Conservation (phyloP, 768 basidiomycete genomes). For the Tricholomella constricta region DNA sequence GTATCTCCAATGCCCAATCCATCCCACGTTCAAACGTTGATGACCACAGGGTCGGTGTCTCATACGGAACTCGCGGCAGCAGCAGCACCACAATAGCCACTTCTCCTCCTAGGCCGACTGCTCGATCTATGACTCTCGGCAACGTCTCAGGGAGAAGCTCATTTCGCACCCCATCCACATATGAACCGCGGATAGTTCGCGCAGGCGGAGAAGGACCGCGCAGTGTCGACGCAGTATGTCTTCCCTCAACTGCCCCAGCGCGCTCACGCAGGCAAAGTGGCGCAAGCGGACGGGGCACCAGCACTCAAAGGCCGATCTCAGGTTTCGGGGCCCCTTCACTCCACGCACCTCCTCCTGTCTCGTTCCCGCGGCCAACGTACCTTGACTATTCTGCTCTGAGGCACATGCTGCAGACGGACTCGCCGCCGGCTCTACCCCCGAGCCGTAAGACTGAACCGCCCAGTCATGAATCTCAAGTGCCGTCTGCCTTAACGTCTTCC, state of each 20-base stretch:
- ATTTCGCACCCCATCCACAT: constrained; percentile 37
- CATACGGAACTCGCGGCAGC: constrained; percentile 40
- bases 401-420: constrained; percentile 63
- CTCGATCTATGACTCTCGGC: constrained; percentile 45
- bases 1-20: constrained; percentile 34
- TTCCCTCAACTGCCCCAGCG: constrained; percentile 44
- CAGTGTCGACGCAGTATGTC: constrained; percentile 44
- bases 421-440: constrained; percentile 37
- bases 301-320: constrained; percentile 29
- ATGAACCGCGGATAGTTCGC: constrained; percentile 73
- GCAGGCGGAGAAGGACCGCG: constrained; percentile 43
- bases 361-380: constrained; percentile 71
- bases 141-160: constrained; percentile 32
- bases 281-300: constrained; percentile 29
- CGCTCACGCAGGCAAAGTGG: constrained; percentile 51
- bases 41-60: constrained; percentile 39
- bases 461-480: constrained; percentile 20
- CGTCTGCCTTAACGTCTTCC: constrained; percentile 37
- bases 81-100: constrained; percentile 26
- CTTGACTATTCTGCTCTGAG: constrained; percentile 77
- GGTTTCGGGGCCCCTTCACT: constrained; percentile 31
- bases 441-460: constrained; percentile 39
- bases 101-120: constrained; percentile 41
- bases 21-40: constrained; percentile 29
- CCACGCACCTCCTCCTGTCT: constrained; percentile 31